phyloP scores from a whole-genome alignment of 2,329 filamentous ascomycete species.

The Blumeria graminis region DNA sequence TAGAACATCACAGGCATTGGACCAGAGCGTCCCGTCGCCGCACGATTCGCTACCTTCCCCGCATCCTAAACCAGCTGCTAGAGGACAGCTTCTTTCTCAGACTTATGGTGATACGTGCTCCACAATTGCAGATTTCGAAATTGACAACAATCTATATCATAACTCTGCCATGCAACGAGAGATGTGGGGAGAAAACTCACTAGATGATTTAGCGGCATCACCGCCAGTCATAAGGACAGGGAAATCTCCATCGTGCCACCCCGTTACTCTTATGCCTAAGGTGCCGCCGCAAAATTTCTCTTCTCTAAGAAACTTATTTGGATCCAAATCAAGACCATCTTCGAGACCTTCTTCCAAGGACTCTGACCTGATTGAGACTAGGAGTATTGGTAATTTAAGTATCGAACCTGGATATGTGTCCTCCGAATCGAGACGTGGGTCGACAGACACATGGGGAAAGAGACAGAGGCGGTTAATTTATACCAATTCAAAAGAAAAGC shows the following conservation, averaged over 20 bases:
- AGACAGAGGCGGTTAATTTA: slow-evolving; percentile 38
- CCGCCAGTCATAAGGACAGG: slow-evolving; percentile 60
- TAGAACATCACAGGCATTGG: slow-evolving; percentile 36
- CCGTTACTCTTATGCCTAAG: slow-evolving; percentile 36
- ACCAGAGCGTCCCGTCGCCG: slow-evolving; percentile 27
- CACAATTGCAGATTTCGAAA: slow-evolving; percentile 29
- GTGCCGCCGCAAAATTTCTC: slow-evolving; percentile 22
- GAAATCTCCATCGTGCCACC: slow-evolving; percentile 56
- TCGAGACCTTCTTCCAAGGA: slow-evolving; percentile 31
- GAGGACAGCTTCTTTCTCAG: slow-evolving; percentile 6
- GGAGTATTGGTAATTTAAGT: slow-evolving; percentile 39
- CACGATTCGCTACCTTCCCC: slow-evolving; percentile 17
- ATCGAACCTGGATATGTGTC: slow-evolving; percentile 29
- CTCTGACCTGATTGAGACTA: slow-evolving; percentile 30
- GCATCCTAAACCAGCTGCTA: slow-evolving; percentile 7
- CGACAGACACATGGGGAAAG: slow-evolving; percentile 37
- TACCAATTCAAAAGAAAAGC: slow-evolving; percentile 46
- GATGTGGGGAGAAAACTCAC: slow-evolving; percentile 22
- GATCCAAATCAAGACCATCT: slow-evolving; percentile 29
- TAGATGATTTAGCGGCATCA: slow-evolving; percentile 35
- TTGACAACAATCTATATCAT: slow-evolving; percentile 47
- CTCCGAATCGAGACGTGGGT: slow-evolving; percentile 26
- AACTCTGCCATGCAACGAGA: slow-evolving; percentile 24
- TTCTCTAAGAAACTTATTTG: slow-evolving; percentile 31
- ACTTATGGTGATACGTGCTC: slow-evolving; percentile 7